These are phyloP conservation scores for Penicilliopsis zonata DNA, from an alignment of 495 filamentous ascomycete genomes.

Conservation along the genomic window DNA sequence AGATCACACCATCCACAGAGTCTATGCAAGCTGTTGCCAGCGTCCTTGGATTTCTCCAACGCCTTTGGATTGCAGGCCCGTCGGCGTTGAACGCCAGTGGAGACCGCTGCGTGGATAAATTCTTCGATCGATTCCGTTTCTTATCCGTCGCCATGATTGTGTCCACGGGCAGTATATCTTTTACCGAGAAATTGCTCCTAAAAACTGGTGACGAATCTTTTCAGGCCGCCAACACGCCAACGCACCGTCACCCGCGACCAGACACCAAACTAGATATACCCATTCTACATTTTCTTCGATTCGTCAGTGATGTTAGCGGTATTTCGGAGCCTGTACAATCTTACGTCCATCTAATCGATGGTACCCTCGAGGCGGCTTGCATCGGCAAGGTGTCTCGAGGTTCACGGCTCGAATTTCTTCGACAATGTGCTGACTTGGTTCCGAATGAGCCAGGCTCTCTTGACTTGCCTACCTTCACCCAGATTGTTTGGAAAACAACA, in stretches of 20 bases:
- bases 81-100: conserved; percentile 23
- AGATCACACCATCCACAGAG: conserved; percentile 79
- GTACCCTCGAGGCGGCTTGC: conserved; percentile 29
- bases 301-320: conserved; percentile 13
- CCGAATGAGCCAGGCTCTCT: too few species aligned
- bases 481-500: conserved; percentile 23
- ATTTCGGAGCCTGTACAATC: conserved; percentile 12
- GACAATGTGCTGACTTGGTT: conserved; percentile 24
- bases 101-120: conserved; percentile 22
- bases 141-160: conserved; percentile 50
- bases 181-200: conserved; percentile 61
- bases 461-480: conserved; percentile 5
- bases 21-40: conserved; percentile 66
- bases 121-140: conserved; percentile 47
- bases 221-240: conserved; percentile 38
- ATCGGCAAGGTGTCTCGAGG: conserved; percentile 39
- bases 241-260: conserved; percentile 13
- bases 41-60: conserved; percentile 52
- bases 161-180: conserved; percentile 58
- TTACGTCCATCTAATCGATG: conserved; percentile 20
- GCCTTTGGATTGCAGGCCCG: conserved; percentile 46
- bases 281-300: conserved; percentile 28
- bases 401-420: conserved; percentile 32
- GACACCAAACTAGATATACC: conserved; percentile 21
- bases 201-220: conserved; percentile 28